phyloP scores from a whole-genome alignment of 2,329 filamentous ascomycete species.

The Rhexocercosporidium sp. region DNA sequence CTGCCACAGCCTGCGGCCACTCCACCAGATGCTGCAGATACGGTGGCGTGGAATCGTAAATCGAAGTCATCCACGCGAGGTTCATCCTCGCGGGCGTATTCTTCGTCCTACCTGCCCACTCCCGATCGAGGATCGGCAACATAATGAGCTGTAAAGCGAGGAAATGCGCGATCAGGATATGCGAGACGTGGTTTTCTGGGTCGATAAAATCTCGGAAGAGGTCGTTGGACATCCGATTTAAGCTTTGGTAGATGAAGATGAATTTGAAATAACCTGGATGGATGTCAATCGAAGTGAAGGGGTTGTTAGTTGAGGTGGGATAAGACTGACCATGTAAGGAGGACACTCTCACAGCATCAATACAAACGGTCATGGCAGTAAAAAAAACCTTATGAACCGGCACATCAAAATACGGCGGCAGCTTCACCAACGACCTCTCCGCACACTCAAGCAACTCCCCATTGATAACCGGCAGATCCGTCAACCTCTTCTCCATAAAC shows the following conservation, averaged over 20 bases:
- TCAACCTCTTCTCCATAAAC: conserved; percentile 52
- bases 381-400: conserved; percentile 54
- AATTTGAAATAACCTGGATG: conserved; percentile 47
- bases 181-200: conserved; percentile 47
- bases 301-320: background rate
- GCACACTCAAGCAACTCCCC: conserved; percentile 54
- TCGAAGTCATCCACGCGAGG: conserved; percentile 18
- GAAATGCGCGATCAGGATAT: conserved; percentile 52
- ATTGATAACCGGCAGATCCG: conserved; percentile 52
- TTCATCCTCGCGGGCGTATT: conserved; percentile 14
- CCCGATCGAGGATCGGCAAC: conserved; percentile 45
- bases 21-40: conserved; percentile 14
- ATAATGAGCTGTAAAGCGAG: conserved; percentile 52
- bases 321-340: conserved; percentile 34
- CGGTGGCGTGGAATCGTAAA: background rate
- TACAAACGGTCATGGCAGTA: conserved; percentile 51
- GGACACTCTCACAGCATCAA: conserved; percentile 39
- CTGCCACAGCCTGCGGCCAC: conserved; percentile 32
- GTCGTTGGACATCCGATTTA: conserved; percentile 47
- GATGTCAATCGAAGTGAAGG: background rate
- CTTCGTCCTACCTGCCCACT: conserved; percentile 35
- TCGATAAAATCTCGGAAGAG: conserved; percentile 51
- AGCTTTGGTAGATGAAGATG: conserved; percentile 47
- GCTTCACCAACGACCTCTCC: conserved; percentile 47
- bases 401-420: conserved; percentile 50